Conservation (phyloP, 345 rosid species). For the Dimocarpus longan region DNA sequence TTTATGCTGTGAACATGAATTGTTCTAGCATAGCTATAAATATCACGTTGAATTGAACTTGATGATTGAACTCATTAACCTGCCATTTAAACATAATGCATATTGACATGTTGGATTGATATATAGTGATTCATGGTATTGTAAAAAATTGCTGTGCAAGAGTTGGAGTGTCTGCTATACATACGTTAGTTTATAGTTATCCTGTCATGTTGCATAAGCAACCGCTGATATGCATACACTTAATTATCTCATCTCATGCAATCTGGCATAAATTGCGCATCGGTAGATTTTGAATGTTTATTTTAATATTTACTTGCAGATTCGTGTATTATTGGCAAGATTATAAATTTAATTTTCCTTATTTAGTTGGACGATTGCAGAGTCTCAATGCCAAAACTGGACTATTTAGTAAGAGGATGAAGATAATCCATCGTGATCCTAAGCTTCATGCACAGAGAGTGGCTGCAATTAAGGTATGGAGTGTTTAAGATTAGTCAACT, state of each 20-base stretch:
- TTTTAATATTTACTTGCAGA: neutral
- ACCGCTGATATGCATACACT: neutral
- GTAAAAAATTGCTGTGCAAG: neutral
- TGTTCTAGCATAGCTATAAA: neutral
- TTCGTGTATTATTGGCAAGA: neutral
- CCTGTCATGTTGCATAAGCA: neutral
- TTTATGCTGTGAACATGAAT: neutral
- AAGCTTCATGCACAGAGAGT: constrained; percentile 83
- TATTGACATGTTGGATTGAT: neutral
- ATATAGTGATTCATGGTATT: neutral
- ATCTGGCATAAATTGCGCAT: neutral
- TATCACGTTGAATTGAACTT: neutral
- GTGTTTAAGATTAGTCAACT: neutral
- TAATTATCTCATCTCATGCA: neutral
- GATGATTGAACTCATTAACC: neutral
- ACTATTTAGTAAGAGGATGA: constrained; percentile 86
- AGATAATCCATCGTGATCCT: constrained; percentile 83
- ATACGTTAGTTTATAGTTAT: neutral
- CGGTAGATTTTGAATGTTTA: neutral
- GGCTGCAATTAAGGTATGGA: constrained; percentile 87
- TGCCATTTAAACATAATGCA: neutral
- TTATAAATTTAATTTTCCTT: constrained; percentile 44
- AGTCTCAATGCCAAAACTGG: constrained; percentile 97
- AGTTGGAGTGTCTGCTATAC: neutral
- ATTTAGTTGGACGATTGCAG: constrained; percentile 61